These are phyloP conservation scores for Penicillium polonicum DNA, from an alignment of 2,329 filamentous ascomycete species.

Conservation along the genomic window DNA sequence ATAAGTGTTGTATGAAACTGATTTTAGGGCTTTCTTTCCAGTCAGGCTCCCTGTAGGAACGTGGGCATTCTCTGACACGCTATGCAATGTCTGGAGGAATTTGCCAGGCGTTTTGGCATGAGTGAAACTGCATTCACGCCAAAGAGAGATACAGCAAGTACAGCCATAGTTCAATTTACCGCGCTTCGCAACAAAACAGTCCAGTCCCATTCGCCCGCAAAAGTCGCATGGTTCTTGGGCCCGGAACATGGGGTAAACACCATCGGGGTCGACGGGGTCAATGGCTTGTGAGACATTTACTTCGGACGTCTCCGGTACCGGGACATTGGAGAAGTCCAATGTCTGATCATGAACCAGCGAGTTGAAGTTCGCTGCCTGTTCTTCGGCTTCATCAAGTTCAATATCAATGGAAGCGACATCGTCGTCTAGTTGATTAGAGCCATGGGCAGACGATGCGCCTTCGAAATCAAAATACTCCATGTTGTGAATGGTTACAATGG, in stretches of 20 bases:
- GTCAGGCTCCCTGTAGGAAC: constrained; percentile 40
- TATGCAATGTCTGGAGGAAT: constrained; percentile 46
- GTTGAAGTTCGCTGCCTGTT: constrained; percentile 39
- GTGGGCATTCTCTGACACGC: constrained; percentile 45
- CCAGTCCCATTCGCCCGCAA: constrained; percentile 47
- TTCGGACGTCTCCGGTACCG: constrained; percentile 23
- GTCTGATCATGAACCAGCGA: constrained; percentile 45
- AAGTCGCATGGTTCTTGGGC: constrained; percentile 48
- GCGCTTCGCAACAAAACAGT: constrained; percentile 48
- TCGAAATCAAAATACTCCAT: constrained; percentile 53
- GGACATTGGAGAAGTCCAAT: constrained; percentile 40
- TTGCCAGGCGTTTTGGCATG: constrained; percentile 43
- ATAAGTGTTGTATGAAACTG: constrained; percentile 35
- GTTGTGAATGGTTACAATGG: neutral
- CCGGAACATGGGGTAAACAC: constrained; percentile 45
- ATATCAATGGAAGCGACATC: constrained; percentile 41
- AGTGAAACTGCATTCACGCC: constrained; percentile 49
- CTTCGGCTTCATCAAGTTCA: constrained; percentile 41
- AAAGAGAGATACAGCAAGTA: constrained; percentile 50
- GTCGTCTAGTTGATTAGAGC: constrained; percentile 37
- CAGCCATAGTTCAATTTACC: constrained; percentile 47
- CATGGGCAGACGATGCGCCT: constrained; percentile 40
- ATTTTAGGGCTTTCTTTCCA: constrained; percentile 44
- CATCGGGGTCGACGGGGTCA: constrained; percentile 25
- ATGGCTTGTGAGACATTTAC: constrained; percentile 19